Evolutionary conservation across 2,329 filamentous ascomycete species (phyloP).

Genomic region (Alternaria longipes): DNA sequence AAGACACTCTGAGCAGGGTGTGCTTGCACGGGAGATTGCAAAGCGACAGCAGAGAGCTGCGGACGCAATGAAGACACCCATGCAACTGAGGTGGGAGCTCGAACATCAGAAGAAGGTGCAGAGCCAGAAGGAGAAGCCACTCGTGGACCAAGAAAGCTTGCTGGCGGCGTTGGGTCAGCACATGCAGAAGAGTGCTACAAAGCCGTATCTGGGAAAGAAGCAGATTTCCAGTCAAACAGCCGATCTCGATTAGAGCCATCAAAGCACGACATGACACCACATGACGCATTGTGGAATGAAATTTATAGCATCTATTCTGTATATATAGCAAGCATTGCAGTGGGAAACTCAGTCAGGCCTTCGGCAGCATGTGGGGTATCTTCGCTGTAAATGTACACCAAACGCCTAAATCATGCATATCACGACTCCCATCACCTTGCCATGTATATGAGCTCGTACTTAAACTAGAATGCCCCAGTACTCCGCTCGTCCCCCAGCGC

Average conservation of each 20-base stretch:
- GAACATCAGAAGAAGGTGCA: slow-evolving; percentile 37
- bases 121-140: slow-evolving; percentile 26
- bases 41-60: slow-evolving; percentile 27
- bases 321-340: slow-evolving; percentile 27
- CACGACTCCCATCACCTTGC: background rate
- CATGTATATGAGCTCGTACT: background rate
- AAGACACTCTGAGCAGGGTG: slow-evolving; percentile 10
- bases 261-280: background rate
- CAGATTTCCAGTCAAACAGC: slow-evolving; percentile 12
- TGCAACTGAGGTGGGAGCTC: slow-evolving; percentile 46
- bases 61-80: slow-evolving; percentile 46
- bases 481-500: slow-evolving; percentile 51
- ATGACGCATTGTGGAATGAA: slow-evolving; percentile 1
- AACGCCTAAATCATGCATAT: slow-evolving; percentile 12
- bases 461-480: slow-evolving; percentile 55
- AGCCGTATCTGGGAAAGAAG: slow-evolving; percentile 24
- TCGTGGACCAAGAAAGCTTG: slow-evolving; percentile 47
- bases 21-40: slow-evolving; percentile 40
- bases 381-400: slow-evolving; percentile 17
- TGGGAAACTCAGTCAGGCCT: slow-evolving; percentile 5
- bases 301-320: slow-evolving; percentile 33
- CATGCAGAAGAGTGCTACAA: slow-evolving; percentile 43
- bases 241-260: slow-evolving; percentile 23
- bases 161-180: slow-evolving; percentile 55
- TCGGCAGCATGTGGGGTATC: slow-evolving; percentile 16